Conservation (phyloP, 345 rosid species). For the Syzygium grande region DNA sequence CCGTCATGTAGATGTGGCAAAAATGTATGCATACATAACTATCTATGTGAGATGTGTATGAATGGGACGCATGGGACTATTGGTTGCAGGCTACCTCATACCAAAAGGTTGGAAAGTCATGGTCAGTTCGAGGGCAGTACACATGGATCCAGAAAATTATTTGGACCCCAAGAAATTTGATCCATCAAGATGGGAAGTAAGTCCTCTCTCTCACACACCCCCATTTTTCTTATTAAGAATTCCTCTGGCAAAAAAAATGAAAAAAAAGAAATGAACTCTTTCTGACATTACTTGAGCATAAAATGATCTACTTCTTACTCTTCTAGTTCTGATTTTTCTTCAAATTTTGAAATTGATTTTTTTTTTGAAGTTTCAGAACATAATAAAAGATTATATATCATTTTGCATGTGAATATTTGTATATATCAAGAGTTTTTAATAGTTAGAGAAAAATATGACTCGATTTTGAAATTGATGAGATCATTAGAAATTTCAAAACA, state of each 20-base stretch:
- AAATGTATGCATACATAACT: background rate
- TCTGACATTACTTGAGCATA: no score
- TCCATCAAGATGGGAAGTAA: slow-evolving; percentile 50
- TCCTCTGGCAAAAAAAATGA: background rate
- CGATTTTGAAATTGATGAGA: no score
- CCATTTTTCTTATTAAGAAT: background rate
- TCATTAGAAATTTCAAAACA: no score
- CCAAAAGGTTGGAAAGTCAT: slow-evolving; percentile 58
- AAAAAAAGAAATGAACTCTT: background rate
- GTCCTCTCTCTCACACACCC: background rate
- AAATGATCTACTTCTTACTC: background rate
- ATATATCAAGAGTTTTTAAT: no score
- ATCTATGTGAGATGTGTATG: background rate
- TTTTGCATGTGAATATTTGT: no score
- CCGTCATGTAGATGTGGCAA: background rate
- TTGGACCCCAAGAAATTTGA: slow-evolving; percentile 23
- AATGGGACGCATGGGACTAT: background rate
- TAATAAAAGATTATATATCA: no score
- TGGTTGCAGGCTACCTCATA: slow-evolving; percentile 25
- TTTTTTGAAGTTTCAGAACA: no score
- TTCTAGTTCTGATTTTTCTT: no score
- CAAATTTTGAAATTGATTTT: background rate
- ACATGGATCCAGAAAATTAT: slow-evolving; percentile 28
- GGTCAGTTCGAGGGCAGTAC: slow-evolving; percentile 40
- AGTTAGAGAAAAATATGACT: background rate